Base-by-base conservation (phyloP, 139 green algal species). In the Diplosphaera chodatii region DNA sequence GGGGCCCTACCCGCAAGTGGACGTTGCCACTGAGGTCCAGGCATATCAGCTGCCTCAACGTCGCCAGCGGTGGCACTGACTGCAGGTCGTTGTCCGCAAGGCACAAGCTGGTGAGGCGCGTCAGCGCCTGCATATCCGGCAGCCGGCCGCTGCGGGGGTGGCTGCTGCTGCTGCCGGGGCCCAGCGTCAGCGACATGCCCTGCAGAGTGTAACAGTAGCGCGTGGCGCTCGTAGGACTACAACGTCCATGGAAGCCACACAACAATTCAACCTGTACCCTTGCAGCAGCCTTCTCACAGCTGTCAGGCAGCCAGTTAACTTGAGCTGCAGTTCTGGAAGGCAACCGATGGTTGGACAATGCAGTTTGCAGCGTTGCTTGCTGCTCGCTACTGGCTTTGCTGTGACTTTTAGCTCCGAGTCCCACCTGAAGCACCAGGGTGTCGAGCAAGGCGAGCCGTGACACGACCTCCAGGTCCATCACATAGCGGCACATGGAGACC, bases 341-440 rank as follows among this genome's bases (percentile, higher is more conserved):
- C n/a, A n/a, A n/a, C n/a, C n/a, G n/a, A n/a, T n/a, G n/a, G n/a
- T n/a, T n/a, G n/a, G n/a, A n/a, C n/a, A n/a, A n/a, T n/a, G n/a
- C n/a, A n/a, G n/a, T n/a, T n/a, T n/a, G n/a, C n/a, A n/a, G n/a
- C n/a, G n/a, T n/a, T n/a, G n/a, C n/a, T n/a, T n/a, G n/a, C n/a
- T n/a, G n/a, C n/a, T n/a, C n/a, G n/a, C n/a, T n/a, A n/a, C n/a
- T n/a, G n/a, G n/a, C n/a, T n/a, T n/a, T n/a, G n/a, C n/a, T n/a
- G n/a, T n/a, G n/a, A n/a, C n/a, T n/a, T n/a, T n/a, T n/a, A 48
- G 37, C 6, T 48, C 8, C 6, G 37, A 48, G 37, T 10, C 6
- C 8, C 63, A 82, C 83, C 80, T 86, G 82, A 32, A 86, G 73
- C 3, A 76, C 76, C 32, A 89, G 79, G 66, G 76, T 79, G 1